Conservation (phyloP, 1,284 basidiomycete genomes). For the Trichosporon coremiiforme region DNA sequence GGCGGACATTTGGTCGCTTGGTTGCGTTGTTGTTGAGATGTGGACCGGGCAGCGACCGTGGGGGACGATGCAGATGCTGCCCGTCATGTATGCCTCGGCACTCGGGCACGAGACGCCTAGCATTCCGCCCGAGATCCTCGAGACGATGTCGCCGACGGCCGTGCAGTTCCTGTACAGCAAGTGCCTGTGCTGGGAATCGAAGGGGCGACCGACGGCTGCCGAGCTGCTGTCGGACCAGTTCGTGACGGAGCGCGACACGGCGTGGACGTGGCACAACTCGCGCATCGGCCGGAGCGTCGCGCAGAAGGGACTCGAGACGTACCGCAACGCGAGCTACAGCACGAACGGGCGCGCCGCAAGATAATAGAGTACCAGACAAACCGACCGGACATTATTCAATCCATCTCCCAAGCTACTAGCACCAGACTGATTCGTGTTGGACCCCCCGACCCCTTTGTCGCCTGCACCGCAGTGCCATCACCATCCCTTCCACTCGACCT, state of each 20-base stretch:
- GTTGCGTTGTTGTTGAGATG: conserved; percentile 98
- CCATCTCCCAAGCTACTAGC: no score
- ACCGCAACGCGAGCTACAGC: conserved; percentile 24
- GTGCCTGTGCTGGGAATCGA: conserved; percentile 90
- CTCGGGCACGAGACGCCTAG: conserved; percentile 74
- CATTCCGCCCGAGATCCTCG: conserved; percentile 69
- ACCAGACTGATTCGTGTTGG: no score
- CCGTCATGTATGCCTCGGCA: conserved; percentile 86
- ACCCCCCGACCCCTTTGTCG: no score
- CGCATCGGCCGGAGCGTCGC: conserved; percentile 53
- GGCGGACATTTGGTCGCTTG: conserved; percentile 97
- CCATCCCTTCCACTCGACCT: no score
- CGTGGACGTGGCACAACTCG: conserved; percentile 67
- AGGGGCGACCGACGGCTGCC: conserved; percentile 77
- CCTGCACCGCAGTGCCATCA: no score
- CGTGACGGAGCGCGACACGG: conserved; percentile 67
- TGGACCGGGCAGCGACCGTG: conserved; percentile 93
- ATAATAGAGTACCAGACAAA: not conserved
- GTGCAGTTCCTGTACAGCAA: conserved; percentile 82
- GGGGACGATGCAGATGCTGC: conserved; percentile 83
- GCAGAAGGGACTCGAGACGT: conserved; percentile 25
- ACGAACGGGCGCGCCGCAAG: not conserved
- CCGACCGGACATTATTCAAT: no score
- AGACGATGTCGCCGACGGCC: conserved; percentile 66
- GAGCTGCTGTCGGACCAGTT: conserved; percentile 84